Conservation (phyloP, 73 alveolate genomes). For the Tetrahymena elliotti region DNA sequence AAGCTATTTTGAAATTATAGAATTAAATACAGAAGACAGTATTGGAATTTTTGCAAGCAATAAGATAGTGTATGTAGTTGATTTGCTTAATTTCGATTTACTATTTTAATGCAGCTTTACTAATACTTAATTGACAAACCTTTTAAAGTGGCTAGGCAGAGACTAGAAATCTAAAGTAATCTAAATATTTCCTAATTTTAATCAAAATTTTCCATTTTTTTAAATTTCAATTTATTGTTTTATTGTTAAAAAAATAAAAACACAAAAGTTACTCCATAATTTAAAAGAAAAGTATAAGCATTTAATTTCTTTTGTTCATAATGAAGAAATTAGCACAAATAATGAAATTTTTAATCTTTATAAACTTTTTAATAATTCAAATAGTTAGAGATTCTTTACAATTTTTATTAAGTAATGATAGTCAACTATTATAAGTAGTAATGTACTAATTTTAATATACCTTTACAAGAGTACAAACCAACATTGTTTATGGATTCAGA, state of each 20-base stretch:
- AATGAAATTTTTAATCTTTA: too few species aligned
- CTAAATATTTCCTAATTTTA: too few species aligned
- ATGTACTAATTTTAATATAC: background rate
- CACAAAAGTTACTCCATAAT: too few species aligned
- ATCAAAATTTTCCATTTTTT: too few species aligned
- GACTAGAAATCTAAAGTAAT: background rate
- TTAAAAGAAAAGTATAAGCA: too few species aligned
- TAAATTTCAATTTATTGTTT: too few species aligned
- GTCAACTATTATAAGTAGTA: background rate
- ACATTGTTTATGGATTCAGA: background rate
- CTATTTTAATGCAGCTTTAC: background rate
- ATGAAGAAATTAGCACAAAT: too few species aligned
- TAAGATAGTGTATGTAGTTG: background rate
- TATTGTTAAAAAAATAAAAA: too few species aligned
- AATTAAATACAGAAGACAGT: background rate
- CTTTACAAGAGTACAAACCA: background rate
- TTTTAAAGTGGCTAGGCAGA: background rate
- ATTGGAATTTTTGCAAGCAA: background rate
- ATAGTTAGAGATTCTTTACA: background rate
- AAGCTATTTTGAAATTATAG: background rate
- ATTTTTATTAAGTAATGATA: background rate
- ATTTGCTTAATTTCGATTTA: background rate
- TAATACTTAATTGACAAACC: background rate
- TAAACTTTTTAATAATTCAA: too few species aligned
- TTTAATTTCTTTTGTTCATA: too few species aligned